phyloP scores from a whole-genome alignment of 495 filamentous ascomycete genomes.

The Emericellopsis terricola region DNA sequence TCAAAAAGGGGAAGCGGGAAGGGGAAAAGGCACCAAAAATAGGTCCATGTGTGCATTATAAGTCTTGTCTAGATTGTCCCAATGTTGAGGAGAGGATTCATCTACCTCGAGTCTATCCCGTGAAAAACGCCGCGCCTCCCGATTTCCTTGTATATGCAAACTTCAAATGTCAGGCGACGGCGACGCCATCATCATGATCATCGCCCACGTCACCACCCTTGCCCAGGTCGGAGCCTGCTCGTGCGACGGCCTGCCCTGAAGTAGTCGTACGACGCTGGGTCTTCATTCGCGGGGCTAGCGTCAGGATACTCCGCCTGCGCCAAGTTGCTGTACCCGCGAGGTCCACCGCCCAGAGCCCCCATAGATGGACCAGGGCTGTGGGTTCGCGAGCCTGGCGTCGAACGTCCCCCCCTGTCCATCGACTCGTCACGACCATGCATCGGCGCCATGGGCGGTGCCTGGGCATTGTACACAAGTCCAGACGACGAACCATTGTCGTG shows the following conservation, averaged over 20 bases:
- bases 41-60: too few relatives aligned
- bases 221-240: background rate
- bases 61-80: too few relatives aligned
- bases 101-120: too few relatives aligned
- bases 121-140: too few relatives aligned
- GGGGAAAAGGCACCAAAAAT: too few relatives aligned
- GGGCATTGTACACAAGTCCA: slow-evolving; percentile 23
- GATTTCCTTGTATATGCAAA: too few relatives aligned
- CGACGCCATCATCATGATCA: too few relatives aligned
- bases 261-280: slow-evolving; percentile 15
- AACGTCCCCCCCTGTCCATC: slow-evolving; percentile 17
- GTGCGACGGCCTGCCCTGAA: slow-evolving; percentile 9
- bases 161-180: too few relatives aligned
- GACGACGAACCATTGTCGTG: slow-evolving; percentile 25
- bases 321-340: slow-evolving; percentile 31
- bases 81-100: too few relatives aligned
- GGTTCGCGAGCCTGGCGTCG: slow-evolving; percentile 7
- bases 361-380: slow-evolving; percentile 18
- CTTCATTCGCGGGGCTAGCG: slow-evolving; percentile 9
- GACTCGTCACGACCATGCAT: slow-evolving; percentile 7
- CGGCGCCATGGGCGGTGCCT: slow-evolving; percentile 17
- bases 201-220: slow-evolving; percentile 4
- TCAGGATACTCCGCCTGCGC: slow-evolving; percentile 25
- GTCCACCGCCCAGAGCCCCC: slow-evolving; percentile 25
- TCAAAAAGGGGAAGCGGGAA: too few relatives aligned